Percentiles rank a stretch among this genome's conserved stretches.
Evolutionary conservation across 768 basidiomycete genomes (phyloP).

Genomic region (Cyathus striatus): DNA sequence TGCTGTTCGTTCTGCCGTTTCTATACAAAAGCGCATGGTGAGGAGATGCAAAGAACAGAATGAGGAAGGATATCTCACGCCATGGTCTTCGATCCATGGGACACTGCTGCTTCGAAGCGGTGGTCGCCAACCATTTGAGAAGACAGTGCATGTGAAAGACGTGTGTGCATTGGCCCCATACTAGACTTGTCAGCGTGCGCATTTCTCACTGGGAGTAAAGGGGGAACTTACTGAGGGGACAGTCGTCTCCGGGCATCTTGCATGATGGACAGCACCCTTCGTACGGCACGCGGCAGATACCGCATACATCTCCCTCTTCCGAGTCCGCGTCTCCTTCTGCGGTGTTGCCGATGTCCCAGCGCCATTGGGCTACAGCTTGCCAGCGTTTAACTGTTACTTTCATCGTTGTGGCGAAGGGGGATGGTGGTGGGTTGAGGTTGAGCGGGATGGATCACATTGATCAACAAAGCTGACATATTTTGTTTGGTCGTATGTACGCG

Average conservation of each 20-base stretch:
- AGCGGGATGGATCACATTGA: neutral
- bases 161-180: constrained; percentile 97
- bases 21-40: neutral
- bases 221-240: constrained; percentile 70
- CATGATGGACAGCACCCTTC: constrained; percentile 96
- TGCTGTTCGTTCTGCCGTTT: constrained; percentile 9
- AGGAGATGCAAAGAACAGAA: too few species aligned
- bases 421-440: neutral
- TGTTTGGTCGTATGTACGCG: constrained; percentile 27
- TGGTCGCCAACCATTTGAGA: constrained; percentile 90
- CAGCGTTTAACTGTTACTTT: constrained; percentile 80
- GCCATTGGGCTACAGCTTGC: constrained; percentile 88
- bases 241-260: constrained; percentile 95
- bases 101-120: constrained; percentile 90
- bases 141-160: constrained; percentile 99
- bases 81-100: constrained; percentile 96
- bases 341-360: constrained; percentile 60
- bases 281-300: constrained; percentile 87
- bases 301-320: constrained; percentile 62
- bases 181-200: constrained; percentile 34
- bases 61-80: constrained; percentile 63
- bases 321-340: constrained; percentile 28
- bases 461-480: constrained; percentile 2
- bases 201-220: constrained; percentile 7
- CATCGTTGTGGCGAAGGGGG: constrained; percentile 35